Evolutionary conservation across 106 monocot species (phyloP), one percentile per base, ranked within the genome.

Genomic region (Acanthochlamys bracteata): DNA sequence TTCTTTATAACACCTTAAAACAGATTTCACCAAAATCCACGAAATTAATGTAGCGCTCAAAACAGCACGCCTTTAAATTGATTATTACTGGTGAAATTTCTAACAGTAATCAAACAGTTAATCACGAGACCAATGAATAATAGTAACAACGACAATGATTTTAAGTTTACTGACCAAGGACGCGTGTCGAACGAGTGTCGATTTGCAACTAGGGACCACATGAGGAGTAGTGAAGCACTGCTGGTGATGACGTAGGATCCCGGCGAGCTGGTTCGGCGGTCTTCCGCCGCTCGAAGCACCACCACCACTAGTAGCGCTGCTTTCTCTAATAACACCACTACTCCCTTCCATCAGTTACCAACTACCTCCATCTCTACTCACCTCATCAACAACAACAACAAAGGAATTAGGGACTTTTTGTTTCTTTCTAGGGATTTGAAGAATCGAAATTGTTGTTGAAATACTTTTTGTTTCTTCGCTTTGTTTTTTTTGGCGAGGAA

Each of bases 181-280:
- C 7, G 61, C 33, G 41, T 61, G 61, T 17, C 61, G 61, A 20
- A 73, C 55, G 16, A 72, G 47, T 24, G 71, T 71, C 16, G 17
- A 24, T 46, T 41, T 63, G 21, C 51, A 3, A 51, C 4, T 33
- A 6, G 33, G 33, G 33, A 6, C 33, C 33, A 33, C 33, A 33
- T 1, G 33, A 33, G 33, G 33, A 51, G 17, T 51, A 51, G 8
- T 51, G 51, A 19, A 13, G 47, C 66, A 24, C 66, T 39, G 57
- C 75, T 72, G 42, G 57, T 52, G 39, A 42, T 33, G 60, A 41
- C 66, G 47, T 52, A 27, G 43, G 42, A 53, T 68, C 46, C 69
- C 76, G 24, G 61, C 65, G 46, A 69, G 81, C 40, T 76, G 81
- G 60, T 4, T 13, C 9, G 81, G 81, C 65, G 63, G 53, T 19